Base-by-base conservation (phyloP, 2,329 filamentous ascomycete genomes). In the Curvularia spicifera region DNA sequence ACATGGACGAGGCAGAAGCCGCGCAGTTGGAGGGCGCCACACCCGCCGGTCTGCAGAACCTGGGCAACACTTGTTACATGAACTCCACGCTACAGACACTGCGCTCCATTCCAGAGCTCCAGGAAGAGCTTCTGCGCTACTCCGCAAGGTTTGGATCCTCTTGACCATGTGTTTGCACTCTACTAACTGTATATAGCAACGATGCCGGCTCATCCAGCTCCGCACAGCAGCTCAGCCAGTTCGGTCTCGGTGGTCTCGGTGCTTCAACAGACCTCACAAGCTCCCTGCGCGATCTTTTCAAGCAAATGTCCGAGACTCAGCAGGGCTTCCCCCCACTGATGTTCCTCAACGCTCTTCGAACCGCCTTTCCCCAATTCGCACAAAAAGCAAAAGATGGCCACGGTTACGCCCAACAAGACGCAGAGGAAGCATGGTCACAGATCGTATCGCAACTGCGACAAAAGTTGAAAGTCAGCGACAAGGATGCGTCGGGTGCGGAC, bases 61-160 rank as follows among this genome's bases (percentile, higher is more conserved):
- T 97, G 60, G 95, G 96, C 68, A 99, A 99, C 78, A 99, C 96
- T 4, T 99, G 95, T 82, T 99, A 99, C 76, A 88, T 98, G 72
- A 99, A 99, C 83, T 95, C 95, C 49, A 97, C 94, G 0, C 83
- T 99, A n/a, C 96, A 99, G 78, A 90, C 92, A 4, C 82, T 99
- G 65, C 88, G 91, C 61, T 85, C 89, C 52, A 92, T 99, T 59
- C 95, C 95, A 8, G 95, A 99, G 80, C 86, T 99, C 35, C 92
- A 97, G 72, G 83, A 91, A 35, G 87, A 91, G 67, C 84, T 99
- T 45, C 74, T 81, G 59, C 87, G 84, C 47, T 96, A 91, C 68
- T 84, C 69, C 40, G 63, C 73, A 50, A 75, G 71, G 76, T 78
- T 72, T 71, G 45, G 3, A 2, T 15, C 12, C n/a, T 29, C 24